These are phyloP conservation scores for Corylus avellana DNA, from an alignment of 306 rosid genomes.

Conservation along the genomic window DNA sequence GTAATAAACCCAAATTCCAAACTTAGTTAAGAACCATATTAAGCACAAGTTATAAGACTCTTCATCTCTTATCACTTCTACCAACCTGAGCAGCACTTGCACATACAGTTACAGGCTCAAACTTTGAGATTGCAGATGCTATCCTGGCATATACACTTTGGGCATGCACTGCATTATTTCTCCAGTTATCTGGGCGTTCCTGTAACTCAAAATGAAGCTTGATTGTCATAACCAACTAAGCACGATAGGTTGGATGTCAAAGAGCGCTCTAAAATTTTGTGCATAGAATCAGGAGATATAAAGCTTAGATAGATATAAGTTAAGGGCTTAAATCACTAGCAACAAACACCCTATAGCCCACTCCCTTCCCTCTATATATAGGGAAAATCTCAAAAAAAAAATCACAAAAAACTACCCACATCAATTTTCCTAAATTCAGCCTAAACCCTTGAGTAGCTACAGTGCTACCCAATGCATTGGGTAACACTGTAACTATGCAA, in stretches of 20 bases:
- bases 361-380: too few relatives aligned
- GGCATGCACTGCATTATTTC: slow-evolving; percentile 60
- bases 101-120: slow-evolving; percentile 81
- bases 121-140: slow-evolving; percentile 79
- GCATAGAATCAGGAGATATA: not conserved
- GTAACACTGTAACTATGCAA: too few relatives aligned
- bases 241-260: not conserved
- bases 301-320: not conserved
- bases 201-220: slow-evolving; percentile 34
- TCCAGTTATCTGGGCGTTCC: slow-evolving; percentile 96
- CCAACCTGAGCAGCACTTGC: slow-evolving; percentile 66
- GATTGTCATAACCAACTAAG: not conserved
- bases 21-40: slow-evolving; percentile 4
- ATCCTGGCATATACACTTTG: slow-evolving; percentile 59
- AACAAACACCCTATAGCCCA: too few relatives aligned
- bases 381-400: too few relatives aligned
- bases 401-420: too few relatives aligned
- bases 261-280: not conserved
- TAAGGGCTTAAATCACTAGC: not conserved
- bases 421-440: too few relatives aligned
- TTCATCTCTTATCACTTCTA: slow-evolving; percentile 9
- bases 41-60: not conserved
- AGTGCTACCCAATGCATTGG: too few relatives aligned
- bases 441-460: too few relatives aligned
- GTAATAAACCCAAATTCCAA: slow-evolving; percentile 8